phyloP scores from a whole-genome alignment of 441 rosid species.

The Capsella rubella region DNA sequence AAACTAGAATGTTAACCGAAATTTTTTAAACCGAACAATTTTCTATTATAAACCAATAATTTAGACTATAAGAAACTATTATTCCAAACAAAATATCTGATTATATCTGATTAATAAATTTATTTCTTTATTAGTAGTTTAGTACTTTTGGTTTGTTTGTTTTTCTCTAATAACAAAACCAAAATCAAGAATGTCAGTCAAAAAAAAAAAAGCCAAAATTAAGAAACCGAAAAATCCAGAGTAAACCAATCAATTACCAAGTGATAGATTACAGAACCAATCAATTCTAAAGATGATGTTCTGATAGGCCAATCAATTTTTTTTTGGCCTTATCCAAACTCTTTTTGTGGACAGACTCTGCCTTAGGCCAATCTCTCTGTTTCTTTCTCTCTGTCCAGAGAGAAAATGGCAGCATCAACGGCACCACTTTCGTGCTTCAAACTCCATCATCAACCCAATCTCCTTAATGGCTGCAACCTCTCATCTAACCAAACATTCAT shows the following conservation, averaged over 20 bases:
- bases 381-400: slow-evolving; percentile 18
- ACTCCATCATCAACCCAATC: slow-evolving; percentile 54
- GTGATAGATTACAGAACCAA: neutral
- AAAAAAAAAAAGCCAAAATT: too few relatives aligned
- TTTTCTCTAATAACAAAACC: neutral
- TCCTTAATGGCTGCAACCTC: slow-evolving; percentile 47
- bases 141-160: too few relatives aligned
- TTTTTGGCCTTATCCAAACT: slow-evolving; percentile 43
- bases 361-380: slow-evolving; percentile 34
- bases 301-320: slow-evolving; percentile 26
- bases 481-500: slow-evolving; percentile 37
- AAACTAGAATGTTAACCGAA: too few relatives aligned
- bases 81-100: too few relatives aligned
- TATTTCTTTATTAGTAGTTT: neutral
- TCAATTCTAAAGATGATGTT: neutral
- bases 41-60: too few relatives aligned
- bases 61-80: too few relatives aligned
- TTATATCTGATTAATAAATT: too few relatives aligned
- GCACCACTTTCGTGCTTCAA: slow-evolving; percentile 45
- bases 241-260: slow-evolving; percentile 4
- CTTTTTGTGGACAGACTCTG: slow-evolving; percentile 26
- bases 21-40: too few relatives aligned
- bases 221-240: neutral
- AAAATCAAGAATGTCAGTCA: neutral
- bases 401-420: slow-evolving; percentile 51